phyloP scores from a whole-genome alignment of 306 rosid genomes.

The Astragalus membranaceus region DNA sequence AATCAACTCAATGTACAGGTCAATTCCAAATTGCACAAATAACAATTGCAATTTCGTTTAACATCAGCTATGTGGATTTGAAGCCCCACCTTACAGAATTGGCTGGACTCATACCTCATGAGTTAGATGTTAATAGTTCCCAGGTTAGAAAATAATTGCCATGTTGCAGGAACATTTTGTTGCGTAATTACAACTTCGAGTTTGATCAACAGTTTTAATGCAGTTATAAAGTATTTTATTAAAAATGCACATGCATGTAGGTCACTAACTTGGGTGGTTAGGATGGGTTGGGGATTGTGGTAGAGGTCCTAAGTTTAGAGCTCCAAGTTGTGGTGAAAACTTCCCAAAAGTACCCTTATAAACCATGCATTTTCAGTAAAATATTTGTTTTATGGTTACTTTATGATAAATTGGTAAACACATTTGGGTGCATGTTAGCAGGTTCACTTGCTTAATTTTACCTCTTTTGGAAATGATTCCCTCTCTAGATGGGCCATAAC shows the following conservation, averaged over 20 bases:
- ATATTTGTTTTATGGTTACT: constrained; percentile 7
- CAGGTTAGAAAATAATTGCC: constrained; percentile 56
- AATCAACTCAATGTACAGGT: constrained; percentile 39
- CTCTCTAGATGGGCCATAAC: constrained; percentile 55
- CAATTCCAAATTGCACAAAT: constrained; percentile 45
- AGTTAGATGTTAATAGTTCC: constrained; percentile 56
- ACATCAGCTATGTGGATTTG: constrained; percentile 55
- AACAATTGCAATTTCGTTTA: constrained; percentile 58
- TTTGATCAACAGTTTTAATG: not conserved
- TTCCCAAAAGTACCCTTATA: not conserved
- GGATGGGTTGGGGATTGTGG: constrained; percentile 10
- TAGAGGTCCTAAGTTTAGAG: not conserved
- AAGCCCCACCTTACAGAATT: constrained; percentile 63
- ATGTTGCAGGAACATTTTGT: not conserved
- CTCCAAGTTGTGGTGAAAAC: constrained; percentile 7
- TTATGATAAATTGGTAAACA: constrained; percentile 5
- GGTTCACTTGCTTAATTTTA: constrained; percentile 55
- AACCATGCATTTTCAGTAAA: not conserved
- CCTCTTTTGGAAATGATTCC: constrained; percentile 50
- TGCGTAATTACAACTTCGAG: not conserved
- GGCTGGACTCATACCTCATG: constrained; percentile 63
- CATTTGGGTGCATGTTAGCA: constrained; percentile 33
- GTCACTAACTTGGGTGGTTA: not conserved
- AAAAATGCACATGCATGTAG: not conserved
- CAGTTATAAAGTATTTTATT: not conserved